These are phyloP conservation scores for Priceomyces carsonii DNA, from an alignment of 805 yeast genomes.

Conservation along the genomic window DNA sequence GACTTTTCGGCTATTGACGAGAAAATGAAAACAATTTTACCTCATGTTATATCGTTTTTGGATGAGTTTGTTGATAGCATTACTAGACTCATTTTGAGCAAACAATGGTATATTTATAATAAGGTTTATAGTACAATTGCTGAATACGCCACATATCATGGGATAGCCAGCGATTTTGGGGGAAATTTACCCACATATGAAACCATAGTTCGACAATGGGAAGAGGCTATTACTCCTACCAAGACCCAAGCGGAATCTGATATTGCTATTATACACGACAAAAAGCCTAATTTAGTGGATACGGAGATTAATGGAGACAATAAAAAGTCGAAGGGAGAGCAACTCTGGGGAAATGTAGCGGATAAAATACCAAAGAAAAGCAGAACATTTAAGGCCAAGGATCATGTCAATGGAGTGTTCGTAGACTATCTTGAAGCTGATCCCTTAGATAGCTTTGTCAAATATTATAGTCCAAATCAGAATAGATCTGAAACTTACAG, in stretches of 20 bases:
- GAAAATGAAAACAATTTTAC: conserved; percentile 43
- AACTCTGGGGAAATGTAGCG: conserved; percentile 29
- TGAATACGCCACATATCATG: conserved; percentile 24
- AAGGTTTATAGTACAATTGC: conserved; percentile 22
- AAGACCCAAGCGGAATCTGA: conserved; percentile 41
- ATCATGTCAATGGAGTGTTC: conserved; percentile 32
- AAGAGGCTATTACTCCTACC: conserved; percentile 32
- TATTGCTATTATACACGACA: conserved; percentile 27
- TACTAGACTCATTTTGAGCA: conserved; percentile 37
- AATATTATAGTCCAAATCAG: conserved; percentile 24
- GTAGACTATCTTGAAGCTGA: conserved; percentile 30
- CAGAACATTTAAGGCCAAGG: conserved; percentile 28
- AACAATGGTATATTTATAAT: conserved; percentile 35
- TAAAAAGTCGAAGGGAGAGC: conserved; percentile 20
- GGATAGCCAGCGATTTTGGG: conserved; percentile 19
- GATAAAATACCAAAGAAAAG: conserved; percentile 16
- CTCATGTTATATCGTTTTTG: conserved; percentile 45
- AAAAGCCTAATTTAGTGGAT: conserved; percentile 38
- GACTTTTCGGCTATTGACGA: conserved; percentile 38
- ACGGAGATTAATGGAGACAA: conserved; percentile 35
- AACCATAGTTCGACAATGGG: conserved; percentile 41
- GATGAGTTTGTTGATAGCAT: conserved; percentile 51
- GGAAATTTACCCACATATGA: conserved; percentile 22
- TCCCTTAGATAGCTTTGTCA: conserved; percentile 28
- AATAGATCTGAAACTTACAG: conserved; percentile 29